Percentiles rank a stretch among this genome's conserved stretches.
Conservation (phyloP, 148 eudicot genomes). For the Beta vulgaris region DNA sequence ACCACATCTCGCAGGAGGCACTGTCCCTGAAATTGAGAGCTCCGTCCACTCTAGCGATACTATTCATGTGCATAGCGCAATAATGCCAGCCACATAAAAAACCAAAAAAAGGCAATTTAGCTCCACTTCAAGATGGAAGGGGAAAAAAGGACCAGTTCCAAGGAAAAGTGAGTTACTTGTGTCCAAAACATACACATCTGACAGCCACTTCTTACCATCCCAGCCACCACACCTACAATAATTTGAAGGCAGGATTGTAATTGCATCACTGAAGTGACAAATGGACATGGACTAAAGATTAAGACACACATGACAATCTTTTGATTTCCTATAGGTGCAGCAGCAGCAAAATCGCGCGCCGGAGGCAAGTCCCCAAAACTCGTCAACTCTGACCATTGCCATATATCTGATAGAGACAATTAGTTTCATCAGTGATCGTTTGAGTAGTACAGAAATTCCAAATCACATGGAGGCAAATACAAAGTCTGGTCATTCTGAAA, state of each 20-base stretch:
- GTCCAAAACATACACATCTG: slow-evolving; percentile 89
- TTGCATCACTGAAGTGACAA: slow-evolving; percentile 4
- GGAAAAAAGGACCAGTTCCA: neutral
- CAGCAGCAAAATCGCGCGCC: slow-evolving; percentile 94
- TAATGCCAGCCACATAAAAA: neutral
- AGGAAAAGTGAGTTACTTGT: slow-evolving; percentile 56
- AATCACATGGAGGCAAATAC: too few relatives aligned
- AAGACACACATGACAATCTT: slow-evolving; percentile 85
- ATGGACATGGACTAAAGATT: slow-evolving; percentile 14
- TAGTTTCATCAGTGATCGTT: slow-evolving; percentile 16
- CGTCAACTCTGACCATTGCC: slow-evolving; percentile 98
- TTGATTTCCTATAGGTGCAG: slow-evolving; percentile 83
- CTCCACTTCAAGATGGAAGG: neutral
- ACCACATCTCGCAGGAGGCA: slow-evolving; percentile 97
- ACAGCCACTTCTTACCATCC: slow-evolving; percentile 96
- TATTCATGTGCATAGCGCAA: slow-evolving; percentile 29
- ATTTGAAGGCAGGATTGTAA: slow-evolving; percentile 18
- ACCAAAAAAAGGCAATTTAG: neutral
- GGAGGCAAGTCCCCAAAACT: slow-evolving; percentile 98
- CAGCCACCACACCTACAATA: slow-evolving; percentile 94
- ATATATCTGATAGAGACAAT: slow-evolving; percentile 63
- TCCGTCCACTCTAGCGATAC: slow-evolving; percentile 98
- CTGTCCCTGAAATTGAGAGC: slow-evolving; percentile 71
- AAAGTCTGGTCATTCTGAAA: neutral
- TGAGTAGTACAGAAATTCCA: neutral